phyloP scores from a whole-genome alignment of 2,329 filamentous ascomycete species.

The Pezicula rhizophila region DNA sequence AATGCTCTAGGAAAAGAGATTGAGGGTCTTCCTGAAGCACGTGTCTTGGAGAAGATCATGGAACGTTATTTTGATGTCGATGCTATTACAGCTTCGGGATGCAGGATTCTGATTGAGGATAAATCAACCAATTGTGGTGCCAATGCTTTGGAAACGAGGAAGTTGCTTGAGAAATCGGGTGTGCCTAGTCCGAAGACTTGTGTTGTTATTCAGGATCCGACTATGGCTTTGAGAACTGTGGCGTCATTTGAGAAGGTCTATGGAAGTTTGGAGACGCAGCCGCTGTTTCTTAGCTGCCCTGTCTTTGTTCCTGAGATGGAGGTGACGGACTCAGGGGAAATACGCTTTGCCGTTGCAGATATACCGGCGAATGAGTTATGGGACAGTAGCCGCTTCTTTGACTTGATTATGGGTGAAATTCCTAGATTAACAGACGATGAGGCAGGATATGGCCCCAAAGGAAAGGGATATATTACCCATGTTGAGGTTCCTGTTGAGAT shows the following conservation, averaged over 20 bases:
- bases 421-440: constrained; percentile 36
- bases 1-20: constrained; percentile 21
- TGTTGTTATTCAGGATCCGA: constrained; percentile 38
- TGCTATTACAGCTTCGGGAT: constrained; percentile 21
- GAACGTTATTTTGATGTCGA: constrained; percentile 23
- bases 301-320: constrained; percentile 24
- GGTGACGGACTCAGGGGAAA: background rate
- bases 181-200: constrained; percentile 20
- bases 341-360: constrained; percentile 6
- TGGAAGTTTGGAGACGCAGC: constrained; percentile 12
- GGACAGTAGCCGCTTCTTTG: constrained; percentile 32
- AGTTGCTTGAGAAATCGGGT: constrained; percentile 27
- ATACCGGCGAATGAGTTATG: constrained; percentile 26
- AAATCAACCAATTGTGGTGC: constrained; percentile 40
- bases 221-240: constrained; percentile 36
- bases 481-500: constrained; percentile 34
- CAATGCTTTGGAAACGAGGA: constrained; percentile 33
- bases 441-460: constrained; percentile 37
- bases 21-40: constrained; percentile 32
- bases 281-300: constrained; percentile 27
- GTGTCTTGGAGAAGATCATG: constrained; percentile 32
- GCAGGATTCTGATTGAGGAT: constrained; percentile 34
- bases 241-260: constrained; percentile 36
- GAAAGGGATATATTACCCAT: constrained; percentile 37
- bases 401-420: constrained; percentile 37